Evolutionary conservation across 305 asterid species (phyloP).

Genomic region (Fraxinus sp.): DNA sequence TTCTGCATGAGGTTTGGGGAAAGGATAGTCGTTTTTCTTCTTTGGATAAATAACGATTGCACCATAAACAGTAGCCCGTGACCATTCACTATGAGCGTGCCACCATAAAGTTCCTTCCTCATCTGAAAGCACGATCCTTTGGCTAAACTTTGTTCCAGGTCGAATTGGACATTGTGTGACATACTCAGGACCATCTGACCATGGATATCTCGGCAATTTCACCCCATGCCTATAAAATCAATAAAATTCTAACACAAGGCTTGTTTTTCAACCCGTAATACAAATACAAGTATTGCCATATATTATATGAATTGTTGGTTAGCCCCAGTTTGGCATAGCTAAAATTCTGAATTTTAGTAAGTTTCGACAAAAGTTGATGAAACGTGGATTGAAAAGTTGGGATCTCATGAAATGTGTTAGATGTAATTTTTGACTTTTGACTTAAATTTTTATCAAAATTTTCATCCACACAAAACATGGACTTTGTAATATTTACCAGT

Average conservation of each 20-base stretch:
- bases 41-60: conserved; percentile 50
- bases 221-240: conserved; percentile 58
- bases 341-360: not conserved
- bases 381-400: not conserved
- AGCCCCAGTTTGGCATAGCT: not conserved
- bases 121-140: conserved; percentile 48
- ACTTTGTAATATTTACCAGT: conserved; percentile 40
- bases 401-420: not conserved
- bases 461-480: not conserved
- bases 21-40: conserved; percentile 43
- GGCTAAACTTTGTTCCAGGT: conserved; percentile 57
- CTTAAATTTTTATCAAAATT: not conserved
- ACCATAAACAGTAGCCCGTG: conserved; percentile 69
- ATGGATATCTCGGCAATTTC: conserved; percentile 61
- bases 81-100: conserved; percentile 88
- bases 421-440: not conserved
- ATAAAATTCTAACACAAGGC: not conserved
- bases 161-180: conserved; percentile 73
- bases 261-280: not conserved
- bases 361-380: too few relatives aligned
- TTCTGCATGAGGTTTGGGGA: conserved; percentile 50
- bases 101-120: conserved; percentile 84
- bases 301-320: not conserved
- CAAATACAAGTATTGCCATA: not conserved
- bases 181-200: conserved; percentile 80